Evolutionary conservation across 192 early-diverging fungal genomes (phyloP).

Genomic region (Backusella mclennaniae): DNA sequence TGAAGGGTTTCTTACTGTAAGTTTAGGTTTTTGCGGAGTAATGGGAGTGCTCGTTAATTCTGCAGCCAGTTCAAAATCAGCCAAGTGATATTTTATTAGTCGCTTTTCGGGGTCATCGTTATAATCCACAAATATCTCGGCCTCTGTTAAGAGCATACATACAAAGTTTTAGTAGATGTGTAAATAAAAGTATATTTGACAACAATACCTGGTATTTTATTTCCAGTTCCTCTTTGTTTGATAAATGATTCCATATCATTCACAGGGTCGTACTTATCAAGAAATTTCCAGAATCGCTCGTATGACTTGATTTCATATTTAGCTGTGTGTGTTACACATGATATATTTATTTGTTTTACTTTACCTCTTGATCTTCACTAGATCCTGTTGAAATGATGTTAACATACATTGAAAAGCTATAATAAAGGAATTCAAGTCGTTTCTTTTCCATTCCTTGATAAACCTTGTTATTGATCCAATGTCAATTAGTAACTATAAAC

Average conservation of each 20-base stretch:
- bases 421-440: slow-evolving; percentile 66
- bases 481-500: not conserved
- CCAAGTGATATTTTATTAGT: slow-evolving; percentile 21
- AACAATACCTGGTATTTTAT: slow-evolving; percentile 41
- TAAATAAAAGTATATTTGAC: not conserved
- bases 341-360: not conserved
- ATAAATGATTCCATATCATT: slow-evolving; percentile 67
- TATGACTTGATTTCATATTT: slow-evolving; percentile 47
- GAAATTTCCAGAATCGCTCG: slow-evolving; percentile 64
- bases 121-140: slow-evolving; percentile 22
- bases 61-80: slow-evolving; percentile 14
- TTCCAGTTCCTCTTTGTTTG: slow-evolving; percentile 60
- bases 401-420: slow-evolving; percentile 65
- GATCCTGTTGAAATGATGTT: slow-evolving; percentile 72
- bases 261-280: slow-evolving; percentile 63
- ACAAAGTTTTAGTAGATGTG: not conserved
- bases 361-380: slow-evolving; percentile 69
- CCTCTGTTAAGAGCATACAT: not conserved
- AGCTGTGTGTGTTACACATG: not conserved
- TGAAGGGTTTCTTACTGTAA: not conserved
- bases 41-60: not conserved
- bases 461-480: slow-evolving; percentile 28
- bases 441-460: slow-evolving; percentile 73
- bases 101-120: slow-evolving; percentile 34
- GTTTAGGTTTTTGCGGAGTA: not conserved